These are phyloP conservation scores for Trichoderma asperellum DNA, from an alignment of 2,329 filamentous ascomycete genomes.

Conservation along the genomic window DNA sequence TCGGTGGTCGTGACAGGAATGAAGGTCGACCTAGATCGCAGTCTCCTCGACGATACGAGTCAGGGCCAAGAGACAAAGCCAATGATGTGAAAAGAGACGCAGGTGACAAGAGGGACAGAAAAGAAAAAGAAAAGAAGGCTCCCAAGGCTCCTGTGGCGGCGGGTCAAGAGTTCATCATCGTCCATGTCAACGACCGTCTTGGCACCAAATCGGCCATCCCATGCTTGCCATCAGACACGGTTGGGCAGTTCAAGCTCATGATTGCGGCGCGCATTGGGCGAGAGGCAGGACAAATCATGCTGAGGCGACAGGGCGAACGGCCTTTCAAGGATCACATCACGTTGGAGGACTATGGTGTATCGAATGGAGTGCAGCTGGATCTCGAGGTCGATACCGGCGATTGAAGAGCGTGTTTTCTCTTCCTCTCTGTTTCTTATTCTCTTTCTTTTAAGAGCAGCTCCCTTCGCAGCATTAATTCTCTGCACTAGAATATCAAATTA, in stretches of 20 bases:
- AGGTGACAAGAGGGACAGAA: constrained; percentile 47
- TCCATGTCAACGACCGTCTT: constrained; percentile 91
- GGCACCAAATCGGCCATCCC: constrained; percentile 95
- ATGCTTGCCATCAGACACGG: constrained; percentile 80
- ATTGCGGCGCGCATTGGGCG: constrained; percentile 88
- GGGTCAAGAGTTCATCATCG: constrained; percentile 85
- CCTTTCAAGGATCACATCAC: constrained; percentile 92
- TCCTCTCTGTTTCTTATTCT: background rate
- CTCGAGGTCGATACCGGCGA: constrained; percentile 65
- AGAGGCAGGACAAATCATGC: constrained; percentile 85
- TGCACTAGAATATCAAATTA: background rate
- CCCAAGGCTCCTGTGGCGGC: constrained; percentile 37
- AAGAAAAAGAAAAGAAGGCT: constrained; percentile 37
- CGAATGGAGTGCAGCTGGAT: constrained; percentile 78
- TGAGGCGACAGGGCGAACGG: constrained; percentile 88
- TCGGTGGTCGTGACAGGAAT: constrained; percentile 39
- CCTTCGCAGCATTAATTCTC: background rate
- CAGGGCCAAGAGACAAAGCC: constrained; percentile 42
- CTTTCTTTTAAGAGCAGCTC: background rate
- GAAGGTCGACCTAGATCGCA: constrained; percentile 31
- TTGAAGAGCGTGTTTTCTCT: constrained; percentile 41
- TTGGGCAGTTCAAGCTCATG: constrained; percentile 87
- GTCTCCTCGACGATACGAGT: constrained; percentile 33
- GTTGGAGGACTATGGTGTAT: constrained; percentile 90
- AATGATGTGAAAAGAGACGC: constrained; percentile 47